Evolutionary conservation across 1,284 basidiomycete species (phyloP).

Genomic region (Vanrija sp.): DNA sequence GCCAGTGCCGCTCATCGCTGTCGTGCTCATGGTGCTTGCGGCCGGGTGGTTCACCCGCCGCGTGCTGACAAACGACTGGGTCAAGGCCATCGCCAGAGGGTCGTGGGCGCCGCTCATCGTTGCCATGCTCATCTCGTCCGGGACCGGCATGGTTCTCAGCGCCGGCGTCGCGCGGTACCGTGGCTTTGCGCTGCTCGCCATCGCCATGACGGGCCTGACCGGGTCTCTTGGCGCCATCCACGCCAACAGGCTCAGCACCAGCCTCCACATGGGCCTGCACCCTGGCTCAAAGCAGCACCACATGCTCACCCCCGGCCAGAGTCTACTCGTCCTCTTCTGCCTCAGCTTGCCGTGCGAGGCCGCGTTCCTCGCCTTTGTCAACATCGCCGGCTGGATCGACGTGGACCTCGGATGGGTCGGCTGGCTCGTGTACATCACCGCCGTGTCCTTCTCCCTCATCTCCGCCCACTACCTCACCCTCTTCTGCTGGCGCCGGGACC

Average conservation of each 20-base stretch:
- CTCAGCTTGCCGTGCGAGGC: conserved; percentile 74
- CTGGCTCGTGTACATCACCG: conserved; percentile 65
- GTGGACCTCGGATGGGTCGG: conserved; percentile 64
- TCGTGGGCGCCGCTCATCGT: conserved; percentile 82
- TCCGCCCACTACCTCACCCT: conserved; percentile 68
- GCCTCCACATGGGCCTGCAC: conserved; percentile 37
- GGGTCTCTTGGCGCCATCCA: conserved; percentile 88
- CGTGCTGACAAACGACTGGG: conserved; percentile 53
- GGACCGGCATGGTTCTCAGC: conserved; percentile 86
- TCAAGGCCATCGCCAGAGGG: conserved; percentile 61
- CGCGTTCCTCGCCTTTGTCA: conserved; percentile 65
- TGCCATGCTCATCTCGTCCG: conserved; percentile 88
- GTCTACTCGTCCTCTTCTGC: conserved; percentile 59
- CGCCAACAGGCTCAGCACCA: conserved; percentile 82
- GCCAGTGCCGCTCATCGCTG: conserved; percentile 58
- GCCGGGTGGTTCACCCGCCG: conserved; percentile 53
- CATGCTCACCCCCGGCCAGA: conserved; percentile 36
- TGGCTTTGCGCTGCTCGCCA: conserved; percentile 81
- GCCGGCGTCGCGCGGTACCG: conserved; percentile 79
- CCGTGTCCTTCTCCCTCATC: conserved; percentile 64
- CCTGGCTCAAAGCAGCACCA: conserved; percentile 14
- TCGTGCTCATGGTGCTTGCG: conserved; percentile 58
- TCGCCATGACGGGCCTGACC: conserved; percentile 83
- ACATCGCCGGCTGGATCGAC: conserved; percentile 68
- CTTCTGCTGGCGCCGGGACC: conserved; percentile 72